A percentile compares a stretch with the other conserved stretches of the same genome.
phyloP scores from a whole-genome alignment of 129 eudicot genomes.

The Lonicera japonica region DNA sequence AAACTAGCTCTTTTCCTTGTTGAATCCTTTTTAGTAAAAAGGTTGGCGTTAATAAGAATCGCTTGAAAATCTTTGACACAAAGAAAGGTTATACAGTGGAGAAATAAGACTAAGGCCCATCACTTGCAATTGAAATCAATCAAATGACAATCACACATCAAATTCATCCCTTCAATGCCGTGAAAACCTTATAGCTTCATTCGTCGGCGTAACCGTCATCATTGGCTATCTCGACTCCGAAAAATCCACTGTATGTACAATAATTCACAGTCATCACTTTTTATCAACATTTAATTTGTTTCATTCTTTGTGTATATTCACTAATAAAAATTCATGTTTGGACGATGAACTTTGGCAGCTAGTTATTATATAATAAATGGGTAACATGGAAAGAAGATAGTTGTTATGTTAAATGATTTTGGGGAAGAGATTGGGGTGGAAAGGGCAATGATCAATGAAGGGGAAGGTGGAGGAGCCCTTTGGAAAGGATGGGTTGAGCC shows the following conservation, averaged over 20 bases:
- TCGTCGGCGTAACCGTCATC: slow-evolving; percentile 96
- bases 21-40: too few relatives aligned
- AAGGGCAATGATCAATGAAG: slow-evolving; percentile 96
- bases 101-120: slow-evolving; percentile 70
- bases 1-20: too few relatives aligned
- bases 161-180: slow-evolving; percentile 14
- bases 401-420: slow-evolving; percentile 90
- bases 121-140: slow-evolving; percentile 67
- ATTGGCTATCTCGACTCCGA: slow-evolving; percentile 98
- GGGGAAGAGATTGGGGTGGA: slow-evolving; percentile 98
- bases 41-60: too few relatives aligned
- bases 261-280: neutral
- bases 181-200: slow-evolving; percentile 23
- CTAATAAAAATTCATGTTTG: neutral
- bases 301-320: neutral
- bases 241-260: slow-evolving; percentile 74
- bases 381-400: slow-evolving; percentile 90
- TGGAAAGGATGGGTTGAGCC: slow-evolving; percentile 99
- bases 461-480: slow-evolving; percentile 81
- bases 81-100: slow-evolving; percentile 34
- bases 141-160: slow-evolving; percentile 1
- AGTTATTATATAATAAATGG: slow-evolving; percentile 69
- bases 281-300: too few relatives aligned
- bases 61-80: too few relatives aligned
- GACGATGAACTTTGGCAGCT: slow-evolving; percentile 27